Percentiles rank a stretch among this genome's conserved stretches.
phyloP scores from a whole-genome alignment of 192 early-diverging fungal genomes.

The Chytriomyces sp. region DNA sequence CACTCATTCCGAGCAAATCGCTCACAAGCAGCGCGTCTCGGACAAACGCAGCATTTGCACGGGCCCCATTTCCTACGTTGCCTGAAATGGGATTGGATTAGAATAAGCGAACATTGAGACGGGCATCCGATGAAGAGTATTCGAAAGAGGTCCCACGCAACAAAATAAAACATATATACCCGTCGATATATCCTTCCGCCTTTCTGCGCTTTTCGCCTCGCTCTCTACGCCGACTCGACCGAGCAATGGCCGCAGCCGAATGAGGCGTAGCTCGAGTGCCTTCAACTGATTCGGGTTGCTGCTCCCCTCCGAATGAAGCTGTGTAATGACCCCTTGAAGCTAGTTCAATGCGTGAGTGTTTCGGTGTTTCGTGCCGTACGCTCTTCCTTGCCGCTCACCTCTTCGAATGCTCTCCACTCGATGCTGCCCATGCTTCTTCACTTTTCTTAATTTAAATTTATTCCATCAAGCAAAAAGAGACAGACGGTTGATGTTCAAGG shows the following conservation, averaged over 20 bases:
- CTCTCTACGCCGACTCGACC: neutral
- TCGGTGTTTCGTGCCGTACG: neutral
- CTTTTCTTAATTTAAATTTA: no score
- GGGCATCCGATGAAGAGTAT: no score
- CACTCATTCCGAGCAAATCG: slow-evolving; percentile 81
- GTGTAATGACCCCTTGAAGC: slow-evolving; percentile 25
- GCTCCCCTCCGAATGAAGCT: neutral
- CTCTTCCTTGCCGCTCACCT: neutral
- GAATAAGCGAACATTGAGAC: neutral
- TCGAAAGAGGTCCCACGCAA: no score
- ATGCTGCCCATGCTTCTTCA: neutral
- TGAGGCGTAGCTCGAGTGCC: neutral
- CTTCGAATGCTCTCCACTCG: slow-evolving; percentile 14
- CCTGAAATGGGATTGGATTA: neutral
- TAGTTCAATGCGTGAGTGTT: neutral
- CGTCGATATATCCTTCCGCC: no score
- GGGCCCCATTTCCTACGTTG: slow-evolving; percentile 20
- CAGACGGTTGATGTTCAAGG: no score
- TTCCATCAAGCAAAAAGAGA: no score
- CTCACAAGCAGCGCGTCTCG: slow-evolving; percentile 70
- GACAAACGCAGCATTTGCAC: slow-evolving; percentile 71
- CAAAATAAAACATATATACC: no score
- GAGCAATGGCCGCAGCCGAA: neutral
- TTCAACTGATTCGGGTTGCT: neutral
- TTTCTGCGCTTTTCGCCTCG: neutral